Percentiles rank a stretch among this genome's conserved stretches.
phyloP scores from a whole-genome alignment of 306 rosid genomes.

The Pachyrhizus erosus region DNA sequence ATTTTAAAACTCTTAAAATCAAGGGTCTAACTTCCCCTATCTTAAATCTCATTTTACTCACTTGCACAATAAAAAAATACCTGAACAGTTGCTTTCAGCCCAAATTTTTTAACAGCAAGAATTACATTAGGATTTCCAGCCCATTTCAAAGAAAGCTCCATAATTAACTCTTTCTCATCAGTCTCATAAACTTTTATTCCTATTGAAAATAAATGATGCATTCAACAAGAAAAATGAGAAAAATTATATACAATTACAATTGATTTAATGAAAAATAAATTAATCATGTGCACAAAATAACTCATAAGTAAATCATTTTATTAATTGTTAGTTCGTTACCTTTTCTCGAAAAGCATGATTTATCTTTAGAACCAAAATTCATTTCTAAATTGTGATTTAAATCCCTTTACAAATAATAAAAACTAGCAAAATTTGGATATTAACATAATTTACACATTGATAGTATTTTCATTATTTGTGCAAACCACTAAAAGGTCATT shows the following conservation, averaged over 20 bases:
- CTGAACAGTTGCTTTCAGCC: conserved; percentile 87
- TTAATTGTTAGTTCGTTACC: neutral
- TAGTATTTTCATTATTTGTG: neutral
- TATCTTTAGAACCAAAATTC: too few species aligned
- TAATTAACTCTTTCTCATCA: conserved; percentile 89
- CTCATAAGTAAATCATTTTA: neutral
- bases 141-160: conserved; percentile 88
- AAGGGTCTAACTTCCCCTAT: neutral
- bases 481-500: neutral
- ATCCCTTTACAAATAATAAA: neutral
- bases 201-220: conserved; percentile 31
- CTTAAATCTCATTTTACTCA: neutral
- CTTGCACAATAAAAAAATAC: conserved; percentile 6
- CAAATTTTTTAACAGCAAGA: conserved; percentile 75
- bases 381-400: neutral
- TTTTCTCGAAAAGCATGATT: neutral
- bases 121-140: conserved; percentile 87
- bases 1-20: conserved; percentile 9
- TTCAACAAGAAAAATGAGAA: neutral
- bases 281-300: neutral
- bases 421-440: neutral
- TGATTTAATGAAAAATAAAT: neutral
- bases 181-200: conserved; percentile 90
- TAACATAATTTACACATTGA: neutral
- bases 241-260: neutral